phyloP scores from a whole-genome alignment of 176 grass and related monocot genomes.

The Oryza brachyantha region DNA sequence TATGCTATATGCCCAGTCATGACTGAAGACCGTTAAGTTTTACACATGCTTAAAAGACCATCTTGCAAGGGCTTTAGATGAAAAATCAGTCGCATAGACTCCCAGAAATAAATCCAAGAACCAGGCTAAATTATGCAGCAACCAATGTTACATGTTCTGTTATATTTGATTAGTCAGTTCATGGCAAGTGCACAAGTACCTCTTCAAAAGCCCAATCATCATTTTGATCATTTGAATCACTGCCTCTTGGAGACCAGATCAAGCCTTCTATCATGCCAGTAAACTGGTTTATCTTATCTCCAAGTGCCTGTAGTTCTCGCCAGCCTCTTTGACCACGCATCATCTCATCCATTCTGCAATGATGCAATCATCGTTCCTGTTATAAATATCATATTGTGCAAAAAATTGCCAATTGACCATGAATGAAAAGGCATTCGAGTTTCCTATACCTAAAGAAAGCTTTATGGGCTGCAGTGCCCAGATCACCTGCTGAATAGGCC shows the following conservation, averaged over 20 bases:
- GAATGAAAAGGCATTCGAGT: background rate
- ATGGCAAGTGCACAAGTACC: conserved; percentile 47
- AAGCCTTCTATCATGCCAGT: conserved; percentile 86
- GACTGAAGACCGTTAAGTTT: background rate
- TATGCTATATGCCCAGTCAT: background rate
- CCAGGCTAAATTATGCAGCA: background rate
- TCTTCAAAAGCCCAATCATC: conserved; percentile 89
- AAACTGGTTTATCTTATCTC: conserved; percentile 90
- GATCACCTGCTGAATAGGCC: conserved; percentile 64
- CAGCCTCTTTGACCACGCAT: conserved; percentile 97
- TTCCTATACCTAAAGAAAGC: conserved; percentile 84
- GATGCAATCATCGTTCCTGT: conserved; percentile 19
- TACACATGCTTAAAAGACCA: background rate
- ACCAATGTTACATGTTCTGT: background rate
- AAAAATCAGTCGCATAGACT: background rate
- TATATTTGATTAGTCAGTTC: conserved; percentile 7
- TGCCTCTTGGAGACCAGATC: conserved; percentile 84
- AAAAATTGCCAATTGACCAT: background rate
- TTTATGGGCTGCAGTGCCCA: conserved; percentile 55
- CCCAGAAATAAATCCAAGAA: conserved; percentile 2
- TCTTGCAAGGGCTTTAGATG: background rate
- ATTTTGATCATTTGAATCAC: conserved; percentile 44
- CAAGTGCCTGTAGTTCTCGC: conserved; percentile 81
- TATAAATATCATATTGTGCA: conserved; percentile 8
- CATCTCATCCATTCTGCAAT: conserved; percentile 98